phyloP scores from a whole-genome alignment of 371 early-diverging fungal genomes.

The Apophysomyces trapeziformis region DNA sequence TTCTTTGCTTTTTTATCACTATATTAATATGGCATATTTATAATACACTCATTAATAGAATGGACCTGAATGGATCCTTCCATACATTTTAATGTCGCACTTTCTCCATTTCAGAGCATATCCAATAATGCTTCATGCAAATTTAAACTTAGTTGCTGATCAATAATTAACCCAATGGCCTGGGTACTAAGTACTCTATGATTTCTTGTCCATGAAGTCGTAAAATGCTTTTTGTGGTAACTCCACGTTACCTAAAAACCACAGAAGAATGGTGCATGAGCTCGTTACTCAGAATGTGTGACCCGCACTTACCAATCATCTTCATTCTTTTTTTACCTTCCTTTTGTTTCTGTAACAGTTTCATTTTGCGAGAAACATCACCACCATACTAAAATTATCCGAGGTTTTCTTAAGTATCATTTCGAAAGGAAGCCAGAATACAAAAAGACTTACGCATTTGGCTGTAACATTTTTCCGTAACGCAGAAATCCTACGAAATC shows the following conservation, averaged over 20 bases:
- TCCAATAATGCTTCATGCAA: background rate
- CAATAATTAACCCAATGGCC: background rate
- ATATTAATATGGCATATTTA: constrained; percentile 10
- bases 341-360: constrained; percentile 88
- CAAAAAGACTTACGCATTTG: constrained; percentile 75
- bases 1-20: background rate
- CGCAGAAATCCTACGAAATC: constrained; percentile 64
- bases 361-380: constrained; percentile 93
- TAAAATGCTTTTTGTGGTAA: constrained; percentile 77
- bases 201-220: constrained; percentile 64
- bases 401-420: constrained; percentile 5
- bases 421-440: background rate
- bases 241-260: constrained; percentile 63
- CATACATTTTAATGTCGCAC: background rate
- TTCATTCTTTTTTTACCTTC: constrained; percentile 89
- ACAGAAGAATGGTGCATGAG: background rate
- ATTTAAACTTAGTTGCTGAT: background rate
- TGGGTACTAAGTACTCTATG: constrained; percentile 7
- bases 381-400: constrained; percentile 76
- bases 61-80: constrained; percentile 1
- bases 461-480: constrained; percentile 91
- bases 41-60: constrained; percentile 9
- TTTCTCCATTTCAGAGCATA: background rate
- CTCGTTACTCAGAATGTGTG: background rate
- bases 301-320: constrained; percentile 57